phyloP scores from a whole-genome alignment of 345 rosid species.

The Combretum micranthum region DNA sequence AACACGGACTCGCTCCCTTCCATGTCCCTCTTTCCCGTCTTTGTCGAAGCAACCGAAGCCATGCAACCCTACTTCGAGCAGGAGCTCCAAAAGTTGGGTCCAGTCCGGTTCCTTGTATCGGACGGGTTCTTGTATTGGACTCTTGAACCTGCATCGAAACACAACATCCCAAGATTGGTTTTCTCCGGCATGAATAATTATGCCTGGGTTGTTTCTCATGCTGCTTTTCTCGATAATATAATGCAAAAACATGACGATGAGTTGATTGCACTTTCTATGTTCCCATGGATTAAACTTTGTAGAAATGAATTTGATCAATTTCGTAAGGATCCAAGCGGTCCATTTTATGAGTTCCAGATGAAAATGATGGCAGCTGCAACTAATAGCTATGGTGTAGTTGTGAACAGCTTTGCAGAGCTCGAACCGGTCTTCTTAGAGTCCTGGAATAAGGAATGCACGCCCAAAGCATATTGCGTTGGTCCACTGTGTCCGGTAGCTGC shows the following conservation, averaged over 20 bases:
- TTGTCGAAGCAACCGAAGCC: conserved; percentile 45
- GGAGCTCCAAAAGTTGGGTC: conserved; percentile 25
- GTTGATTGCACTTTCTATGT: too few species aligned
- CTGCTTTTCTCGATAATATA: background rate
- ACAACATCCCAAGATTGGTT: conserved; percentile 47
- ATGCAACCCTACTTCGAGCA: conserved; percentile 53
- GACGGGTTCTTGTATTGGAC: conserved; percentile 87
- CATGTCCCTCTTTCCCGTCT: conserved; percentile 38
- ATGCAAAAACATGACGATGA: background rate
- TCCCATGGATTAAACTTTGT: too few species aligned
- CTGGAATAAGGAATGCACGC: conserved; percentile 6
- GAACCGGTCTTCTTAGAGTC: conserved; percentile 46
- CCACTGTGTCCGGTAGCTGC: conserved; percentile 43
- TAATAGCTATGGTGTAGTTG: conserved; percentile 35
- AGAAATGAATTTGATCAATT: conserved; percentile 6
- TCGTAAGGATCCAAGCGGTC: conserved; percentile 7
- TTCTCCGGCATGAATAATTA: conserved; percentile 45
- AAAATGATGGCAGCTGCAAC: conserved; percentile 3
- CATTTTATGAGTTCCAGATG: conserved; percentile 6
- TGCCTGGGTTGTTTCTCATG: conserved; percentile 4
- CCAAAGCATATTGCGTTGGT: conserved; percentile 45
- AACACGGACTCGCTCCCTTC: conserved; percentile 71
- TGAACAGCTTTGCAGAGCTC: conserved; percentile 61
- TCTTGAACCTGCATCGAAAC: conserved; percentile 50
- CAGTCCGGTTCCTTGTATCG: conserved; percentile 48